These are phyloP conservation scores for Casuarina glauca DNA, from an alignment of 306 rosid genomes.

Conservation along the genomic window DNA sequence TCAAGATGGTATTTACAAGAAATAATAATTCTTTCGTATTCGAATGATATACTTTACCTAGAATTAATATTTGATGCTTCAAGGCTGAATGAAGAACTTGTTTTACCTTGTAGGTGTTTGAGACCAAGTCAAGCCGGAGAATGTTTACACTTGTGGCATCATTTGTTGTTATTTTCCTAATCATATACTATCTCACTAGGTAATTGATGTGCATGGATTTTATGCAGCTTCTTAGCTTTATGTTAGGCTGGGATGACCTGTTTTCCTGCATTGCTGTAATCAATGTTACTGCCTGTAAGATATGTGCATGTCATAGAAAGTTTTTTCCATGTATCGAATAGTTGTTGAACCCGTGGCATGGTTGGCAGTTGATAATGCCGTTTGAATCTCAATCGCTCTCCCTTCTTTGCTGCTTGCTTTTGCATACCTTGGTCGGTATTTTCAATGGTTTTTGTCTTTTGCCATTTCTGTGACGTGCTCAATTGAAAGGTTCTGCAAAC, in stretches of 20 bases:
- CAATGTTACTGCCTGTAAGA: conserved; percentile 28
- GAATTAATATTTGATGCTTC: conserved; percentile 1
- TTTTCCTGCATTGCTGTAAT: conserved; percentile 12
- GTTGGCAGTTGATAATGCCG: not conserved
- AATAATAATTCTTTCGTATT: not conserved
- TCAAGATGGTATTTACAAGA: conserved; percentile 67
- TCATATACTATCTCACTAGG: conserved; percentile 80
- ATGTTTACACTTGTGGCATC: conserved; percentile 87
- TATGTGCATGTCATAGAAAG: conserved; percentile 26
- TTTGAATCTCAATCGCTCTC: not conserved
- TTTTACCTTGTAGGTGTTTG: conserved; percentile 67
- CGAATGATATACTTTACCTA: not conserved
- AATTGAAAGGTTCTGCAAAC: no score
- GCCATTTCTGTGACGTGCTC: not conserved
- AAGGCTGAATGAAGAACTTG: conserved; percentile 15
- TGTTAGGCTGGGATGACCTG: conserved; percentile 15
- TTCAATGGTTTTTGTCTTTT: not conserved
- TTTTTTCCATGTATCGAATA: conserved; percentile 10
- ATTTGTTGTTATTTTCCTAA: conserved; percentile 76
- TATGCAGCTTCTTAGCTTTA: conserved; percentile 15
- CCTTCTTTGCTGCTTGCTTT: not conserved
- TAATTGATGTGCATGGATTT: conserved; percentile 29
- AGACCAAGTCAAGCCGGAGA: conserved; percentile 86
- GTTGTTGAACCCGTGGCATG: conserved; percentile 14
- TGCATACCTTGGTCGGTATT: not conserved